A percentile compares a stretch with the other conserved stretches of the same genome.
These are phyloP conservation scores for Balakata baccata DNA, from an alignment of 345 rosid genomes.

Conservation along the genomic window DNA sequence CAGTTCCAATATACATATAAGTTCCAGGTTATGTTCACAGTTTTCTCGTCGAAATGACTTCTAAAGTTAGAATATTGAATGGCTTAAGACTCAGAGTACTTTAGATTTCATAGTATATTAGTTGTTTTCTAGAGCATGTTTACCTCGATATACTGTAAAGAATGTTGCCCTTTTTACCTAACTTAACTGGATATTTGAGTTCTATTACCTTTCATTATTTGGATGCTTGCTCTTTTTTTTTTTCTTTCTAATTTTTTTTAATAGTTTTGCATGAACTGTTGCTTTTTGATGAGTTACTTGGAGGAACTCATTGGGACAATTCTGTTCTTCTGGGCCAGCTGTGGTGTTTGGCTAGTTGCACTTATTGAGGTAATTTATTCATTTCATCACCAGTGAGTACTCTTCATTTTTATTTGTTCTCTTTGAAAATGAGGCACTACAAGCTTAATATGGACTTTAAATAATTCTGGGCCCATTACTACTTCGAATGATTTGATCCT, in stretches of 20 bases:
- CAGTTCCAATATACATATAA: conserved; percentile 66
- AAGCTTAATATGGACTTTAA: too few species aligned
- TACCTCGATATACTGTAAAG: not conserved
- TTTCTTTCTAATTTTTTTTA: too few species aligned
- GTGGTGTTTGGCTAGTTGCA: conserved; percentile 80
- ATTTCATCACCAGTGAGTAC: conserved; percentile 10
- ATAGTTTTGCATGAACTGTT: conserved; percentile 16
- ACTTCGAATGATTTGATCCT: too few species aligned
- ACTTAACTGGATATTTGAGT: conserved; percentile 1
- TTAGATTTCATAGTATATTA: not conserved
- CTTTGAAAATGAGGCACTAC: conserved; percentile 65
- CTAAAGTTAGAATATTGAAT: not conserved
- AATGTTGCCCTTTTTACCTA: not conserved
- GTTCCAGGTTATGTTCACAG: conserved; percentile 55
- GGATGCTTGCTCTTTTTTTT: not conserved
- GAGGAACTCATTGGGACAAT: conserved; percentile 80
- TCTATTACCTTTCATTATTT: not conserved
- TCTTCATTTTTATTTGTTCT: conserved; percentile 19
- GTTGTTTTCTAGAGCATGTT: not conserved
- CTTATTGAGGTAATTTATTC: conserved; percentile 71
- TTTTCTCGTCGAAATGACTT: conserved; percentile 13
- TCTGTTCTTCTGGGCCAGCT: conserved; percentile 79
- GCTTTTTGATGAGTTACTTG: conserved; percentile 56
- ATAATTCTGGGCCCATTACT: too few species aligned
- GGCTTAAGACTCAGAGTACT: not conserved